Evolutionary conservation across 1,284 basidiomycete genomes (phyloP).

Genomic region (Microstroma glucosiphilum): DNA sequence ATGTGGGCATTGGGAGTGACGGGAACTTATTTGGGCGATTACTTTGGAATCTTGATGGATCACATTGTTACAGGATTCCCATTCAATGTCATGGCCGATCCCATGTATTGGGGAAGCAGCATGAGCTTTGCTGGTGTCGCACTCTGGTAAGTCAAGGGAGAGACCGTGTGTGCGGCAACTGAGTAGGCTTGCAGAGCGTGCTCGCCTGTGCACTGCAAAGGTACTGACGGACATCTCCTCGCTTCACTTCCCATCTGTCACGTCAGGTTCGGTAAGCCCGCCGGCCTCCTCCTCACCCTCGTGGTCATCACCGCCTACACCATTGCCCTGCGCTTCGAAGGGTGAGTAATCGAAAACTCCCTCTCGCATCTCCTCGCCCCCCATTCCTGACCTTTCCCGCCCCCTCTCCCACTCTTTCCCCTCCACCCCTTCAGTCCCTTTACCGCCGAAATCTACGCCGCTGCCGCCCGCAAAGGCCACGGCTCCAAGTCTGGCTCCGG

Average conservation of each 20-base stretch:
- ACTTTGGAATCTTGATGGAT: slow-evolving; percentile 98
- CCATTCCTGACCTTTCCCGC: neutral
- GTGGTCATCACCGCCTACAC: slow-evolving; percentile 42
- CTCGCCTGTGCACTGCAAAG: no score
- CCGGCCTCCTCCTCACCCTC: slow-evolving; percentile 43
- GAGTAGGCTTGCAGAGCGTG: no score
- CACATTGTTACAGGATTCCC: slow-evolving; percentile 72
- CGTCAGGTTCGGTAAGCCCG: slow-evolving; percentile 37
- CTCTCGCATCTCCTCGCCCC: no score
- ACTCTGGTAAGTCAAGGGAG: slow-evolving; percentile 26
- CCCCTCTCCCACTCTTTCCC: neutral
- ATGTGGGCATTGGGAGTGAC: slow-evolving; percentile 89
- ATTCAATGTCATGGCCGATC: slow-evolving; percentile 85
- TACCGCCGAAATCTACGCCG: slow-evolving; percentile 43
- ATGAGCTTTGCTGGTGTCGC: slow-evolving; percentile 47
- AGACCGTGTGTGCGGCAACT: neutral
- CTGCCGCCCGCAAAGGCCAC: slow-evolving; percentile 27
- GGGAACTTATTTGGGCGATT: slow-evolving; percentile 76
- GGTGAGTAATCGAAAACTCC: slow-evolving; percentile 14
- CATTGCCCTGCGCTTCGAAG: slow-evolving; percentile 44
- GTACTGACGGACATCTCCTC: no score
- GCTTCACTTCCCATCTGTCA: neutral
- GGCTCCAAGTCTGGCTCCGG: neutral
- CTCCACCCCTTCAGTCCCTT: slow-evolving; percentile 26
- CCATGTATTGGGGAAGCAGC: slow-evolving; percentile 68